Base-by-base conservation (phyloP, 441 rosid genomes). In the Gossypium lobatum region DNA sequence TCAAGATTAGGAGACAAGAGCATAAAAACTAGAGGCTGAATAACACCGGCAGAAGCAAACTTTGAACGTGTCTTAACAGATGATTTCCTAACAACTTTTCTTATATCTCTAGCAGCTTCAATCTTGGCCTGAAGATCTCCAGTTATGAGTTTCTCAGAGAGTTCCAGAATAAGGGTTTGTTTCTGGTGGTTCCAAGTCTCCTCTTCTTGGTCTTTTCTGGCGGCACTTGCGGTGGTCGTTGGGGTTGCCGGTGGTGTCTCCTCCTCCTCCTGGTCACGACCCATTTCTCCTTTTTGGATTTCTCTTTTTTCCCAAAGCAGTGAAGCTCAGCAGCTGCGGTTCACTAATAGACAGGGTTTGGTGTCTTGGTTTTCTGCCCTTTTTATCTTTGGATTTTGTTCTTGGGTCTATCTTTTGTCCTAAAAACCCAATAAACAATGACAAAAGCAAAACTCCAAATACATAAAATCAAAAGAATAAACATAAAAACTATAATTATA, bases 31-130 rank as follows among this genome's bases (percentile, higher is more conserved):
- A 90, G 88, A 4, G 96, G 96, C 60, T 84, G 86, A 61, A 91
- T 88, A 16, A 91, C 91, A 1, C 93, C 92, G 31, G 92, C 88
- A 48, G 89, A 86, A 3, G 89, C 93, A 73, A 91, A 85, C 66
- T 78, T 87, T 11, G 89, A 85, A 78, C 96, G 85, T 18, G 88
- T 85, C 76, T 85, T 90, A 16, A 83, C 73, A 45, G 93, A 82
- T 3, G 93, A 91, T 42, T 80, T 83, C 61, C 90, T 76, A 8
- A 91, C 86, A 13, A 83, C 78, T 75, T 82, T 86, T 50, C 92
- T 74, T 25, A 90, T 83, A 31, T 86, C 90, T 54, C 85, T 76
- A 48, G 96, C 93, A 6, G 96, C 89, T 77, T 85, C 86, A 71
- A 88, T 87, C 79, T 85, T 85, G 77, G 84, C 74, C 20, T 60